These are phyloP conservation scores for Sungouiozyma intestinalis DNA, from an alignment of 805 yeast genomes.

Conservation along the genomic window DNA sequence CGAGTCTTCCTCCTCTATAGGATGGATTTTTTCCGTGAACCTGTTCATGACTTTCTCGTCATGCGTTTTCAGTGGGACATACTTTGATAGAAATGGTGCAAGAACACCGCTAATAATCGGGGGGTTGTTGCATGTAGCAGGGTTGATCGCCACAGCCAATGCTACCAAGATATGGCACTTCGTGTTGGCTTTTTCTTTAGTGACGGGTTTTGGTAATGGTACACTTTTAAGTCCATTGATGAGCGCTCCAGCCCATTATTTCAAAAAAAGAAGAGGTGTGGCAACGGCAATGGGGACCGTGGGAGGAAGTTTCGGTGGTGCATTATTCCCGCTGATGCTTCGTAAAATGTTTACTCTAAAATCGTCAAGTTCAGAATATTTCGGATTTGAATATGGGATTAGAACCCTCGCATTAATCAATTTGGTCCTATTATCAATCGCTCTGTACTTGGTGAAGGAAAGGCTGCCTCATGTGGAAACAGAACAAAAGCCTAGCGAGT, in stretches of 20 bases:
- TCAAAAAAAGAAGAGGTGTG: constrained; percentile 44
- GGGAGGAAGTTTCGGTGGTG: constrained; percentile 48
- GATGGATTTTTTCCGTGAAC: constrained; percentile 58
- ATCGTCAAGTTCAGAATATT: constrained; percentile 15
- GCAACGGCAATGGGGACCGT: constrained; percentile 39
- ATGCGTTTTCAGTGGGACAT: constrained; percentile 45
- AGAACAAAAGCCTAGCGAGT: constrained; percentile 10
- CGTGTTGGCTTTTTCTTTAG: constrained; percentile 43
- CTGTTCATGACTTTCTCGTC: constrained; percentile 38
- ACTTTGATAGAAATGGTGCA: constrained; percentile 47
- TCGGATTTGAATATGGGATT: constrained; percentile 49
- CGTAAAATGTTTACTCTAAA: constrained; percentile 32
- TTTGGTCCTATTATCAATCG: constrained; percentile 27
- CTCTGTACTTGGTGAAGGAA: constrained; percentile 32
- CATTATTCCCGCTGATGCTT: constrained; percentile 43
- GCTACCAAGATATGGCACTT: constrained; percentile 48
- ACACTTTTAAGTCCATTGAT: constrained; percentile 46
- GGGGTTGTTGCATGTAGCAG: constrained; percentile 33
- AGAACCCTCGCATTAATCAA: constrained; percentile 39
- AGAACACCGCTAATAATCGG: constrained; percentile 34
- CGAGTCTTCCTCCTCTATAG: constrained; percentile 37
- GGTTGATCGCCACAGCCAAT: constrained; percentile 43
- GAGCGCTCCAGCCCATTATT: constrained; percentile 57
- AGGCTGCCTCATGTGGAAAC: constrained; percentile 35
- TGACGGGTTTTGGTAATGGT: constrained; percentile 49